Evolutionary conservation across 2,329 filamentous ascomycete species (phyloP).

Genomic region (Fusarium euwallaceae): DNA sequence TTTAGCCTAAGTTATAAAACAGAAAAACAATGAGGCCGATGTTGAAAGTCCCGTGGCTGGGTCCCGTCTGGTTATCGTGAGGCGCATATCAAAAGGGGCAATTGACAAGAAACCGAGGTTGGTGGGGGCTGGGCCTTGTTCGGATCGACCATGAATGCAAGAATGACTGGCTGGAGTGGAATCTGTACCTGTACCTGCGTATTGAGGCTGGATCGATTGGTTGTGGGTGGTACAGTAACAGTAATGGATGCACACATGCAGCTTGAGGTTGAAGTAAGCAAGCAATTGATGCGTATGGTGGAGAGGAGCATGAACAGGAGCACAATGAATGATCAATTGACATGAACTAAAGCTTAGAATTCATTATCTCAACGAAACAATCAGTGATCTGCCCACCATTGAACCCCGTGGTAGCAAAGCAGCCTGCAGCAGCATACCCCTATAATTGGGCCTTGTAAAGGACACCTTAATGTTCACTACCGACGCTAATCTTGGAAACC

Average conservation of each 20-base stretch:
- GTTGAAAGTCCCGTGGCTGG: not conserved
- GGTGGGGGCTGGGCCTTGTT: slow-evolving; percentile 26
- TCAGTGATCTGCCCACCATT: not conserved
- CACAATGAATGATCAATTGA: not conserved
- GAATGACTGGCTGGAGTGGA: slow-evolving; percentile 6
- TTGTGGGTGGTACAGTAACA: not conserved
- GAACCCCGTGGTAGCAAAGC: not conserved
- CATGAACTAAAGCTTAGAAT: not conserved
- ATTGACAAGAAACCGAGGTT: not conserved
- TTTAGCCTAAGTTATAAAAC: not conserved
- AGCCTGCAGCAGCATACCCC: slow-evolving; percentile 14
- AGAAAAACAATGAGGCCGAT: slow-evolving; percentile 9
- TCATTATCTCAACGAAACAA: not conserved
- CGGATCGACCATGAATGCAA: slow-evolving; percentile 21
- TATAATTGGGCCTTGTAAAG: slow-evolving; percentile 18
- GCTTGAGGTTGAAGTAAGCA: not conserved
- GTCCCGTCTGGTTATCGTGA: slow-evolving; percentile 16
- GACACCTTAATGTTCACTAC: slow-evolving; percentile 34
- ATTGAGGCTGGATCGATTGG: slow-evolving; percentile 25
- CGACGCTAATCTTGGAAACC: slow-evolving; percentile 26
- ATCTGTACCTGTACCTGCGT: slow-evolving; percentile 42
- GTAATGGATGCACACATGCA: not conserved
- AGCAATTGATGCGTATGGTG: not conserved
- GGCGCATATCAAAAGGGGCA: slow-evolving; percentile 1
- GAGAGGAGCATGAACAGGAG: not conserved